These are phyloP conservation scores for Chalciporus chontae DNA, from an alignment of 768 basidiomycete genomes.

Conservation along the genomic window DNA sequence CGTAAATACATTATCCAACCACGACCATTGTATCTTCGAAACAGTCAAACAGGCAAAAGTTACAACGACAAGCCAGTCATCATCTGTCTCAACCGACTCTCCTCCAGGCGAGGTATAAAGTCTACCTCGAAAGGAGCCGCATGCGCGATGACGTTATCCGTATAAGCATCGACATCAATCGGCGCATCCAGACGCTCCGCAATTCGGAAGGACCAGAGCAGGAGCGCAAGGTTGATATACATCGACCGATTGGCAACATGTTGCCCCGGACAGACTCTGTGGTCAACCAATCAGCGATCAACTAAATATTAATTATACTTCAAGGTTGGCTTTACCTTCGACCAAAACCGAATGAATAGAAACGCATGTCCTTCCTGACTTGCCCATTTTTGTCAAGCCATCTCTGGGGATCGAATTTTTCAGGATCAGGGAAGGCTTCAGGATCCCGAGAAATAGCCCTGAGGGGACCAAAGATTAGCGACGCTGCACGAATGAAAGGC, in stretches of 20 bases:
- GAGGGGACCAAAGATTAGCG: background rate
- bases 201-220: conserved; percentile 62
- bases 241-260: conserved; percentile 51
- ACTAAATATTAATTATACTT: too few species aligned
- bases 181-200: conserved; percentile 43
- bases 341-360: conserved; percentile 52
- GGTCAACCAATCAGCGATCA: background rate
- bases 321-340: conserved; percentile 25
- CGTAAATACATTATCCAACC: too few species aligned
- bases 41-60: conserved; percentile 21
- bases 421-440: conserved; percentile 30
- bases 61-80: background rate
- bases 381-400: conserved; percentile 45
- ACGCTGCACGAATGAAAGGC: background rate
- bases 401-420: conserved; percentile 51
- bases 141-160: conserved; percentile 52
- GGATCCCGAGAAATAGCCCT: conserved; percentile 26
- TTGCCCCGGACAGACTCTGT: conserved; percentile 57
- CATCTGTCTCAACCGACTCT: conserved; percentile 6
- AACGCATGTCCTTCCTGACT: conserved; percentile 41
- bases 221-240: conserved; percentile 55
- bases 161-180: conserved; percentile 55
- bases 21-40: too few species aligned
- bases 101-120: conserved; percentile 45
- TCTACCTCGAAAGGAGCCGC: conserved; percentile 50